Evolutionary conservation across 1,284 basidiomycete species (phyloP), one percentile per base, ranked within the genome.

Genomic region (Ganoderma boninense): DNA sequence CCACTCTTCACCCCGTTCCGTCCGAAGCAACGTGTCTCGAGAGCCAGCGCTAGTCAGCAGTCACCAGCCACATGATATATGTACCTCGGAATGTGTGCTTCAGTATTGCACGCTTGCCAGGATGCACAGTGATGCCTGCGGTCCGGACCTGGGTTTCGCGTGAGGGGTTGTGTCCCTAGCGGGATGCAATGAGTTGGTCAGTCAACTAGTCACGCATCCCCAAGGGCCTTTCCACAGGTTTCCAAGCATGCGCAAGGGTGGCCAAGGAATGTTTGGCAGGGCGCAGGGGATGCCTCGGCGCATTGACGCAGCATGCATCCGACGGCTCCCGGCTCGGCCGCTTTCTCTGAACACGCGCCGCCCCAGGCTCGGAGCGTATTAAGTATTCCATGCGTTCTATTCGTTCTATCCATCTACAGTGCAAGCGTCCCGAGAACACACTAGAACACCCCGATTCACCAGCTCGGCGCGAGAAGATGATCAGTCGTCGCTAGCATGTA

Each of bases 251-350:
- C 10, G 18, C n/a, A 5, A 10, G 3, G 40, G n/a, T 60, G n/a
- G 57, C 14, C 29, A 16, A 60, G 35, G 20, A 40, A 40, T 23
- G 35, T 40, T 40, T 32, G 35, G 32, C 32, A 60, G 57, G 35
- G 35, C 35, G 35, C 11, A 23, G 20, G 20, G 7, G 20, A 64
- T 66, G 43, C 43, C 32, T 46, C 65, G 56, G 42, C 46, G 57
- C 65, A 26, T 60, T 29, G 26, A 29, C 35, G 18, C 26, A 16
- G 16, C 54, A 60, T 32, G 57, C 42, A 16, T 20, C 65, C 65
- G 57, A 56, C 23, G 56, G 46, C 65, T 57, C 35, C 57, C 65
- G 18, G 57, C 43, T 66, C 65, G 65, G 42, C 38, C 62, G 32
- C 46, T 38, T 64, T 23, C 62, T 52, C 62, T 44, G 62, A 64